A percentile compares a stretch with the other conserved stretches of the same genome.
These are phyloP conservation scores for Isoetes taiwanensis DNA, from an alignment of 75 land plant genomes.

Conservation along the genomic window DNA sequence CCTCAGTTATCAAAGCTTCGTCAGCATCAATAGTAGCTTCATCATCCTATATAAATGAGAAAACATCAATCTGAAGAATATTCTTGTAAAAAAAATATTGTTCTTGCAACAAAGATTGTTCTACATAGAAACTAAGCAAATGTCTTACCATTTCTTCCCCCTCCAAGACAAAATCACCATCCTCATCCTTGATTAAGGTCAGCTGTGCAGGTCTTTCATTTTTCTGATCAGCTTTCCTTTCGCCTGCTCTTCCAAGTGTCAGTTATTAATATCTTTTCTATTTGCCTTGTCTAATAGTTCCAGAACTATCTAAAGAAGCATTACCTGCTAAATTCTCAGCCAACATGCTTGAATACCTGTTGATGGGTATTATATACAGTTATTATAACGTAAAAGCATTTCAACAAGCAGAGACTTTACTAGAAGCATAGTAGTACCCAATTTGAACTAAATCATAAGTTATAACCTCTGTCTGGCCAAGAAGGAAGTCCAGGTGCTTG, in stretches of 20 bases:
- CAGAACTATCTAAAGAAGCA: too few relatives aligned
- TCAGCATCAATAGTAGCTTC: conserved; percentile 83
- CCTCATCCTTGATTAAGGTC: not conserved
- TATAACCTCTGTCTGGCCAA: conserved; percentile 78
- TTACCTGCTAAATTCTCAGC: conserved; percentile 77
- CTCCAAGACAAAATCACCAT: conserved; percentile 14
- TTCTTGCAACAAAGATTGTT: too few relatives aligned
- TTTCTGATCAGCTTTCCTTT: not conserved
- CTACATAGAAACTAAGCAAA: too few relatives aligned
- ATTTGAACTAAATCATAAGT: not conserved
- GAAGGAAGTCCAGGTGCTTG: conserved; percentile 91
- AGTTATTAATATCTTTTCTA: too few relatives aligned
- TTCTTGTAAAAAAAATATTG: too few relatives aligned
- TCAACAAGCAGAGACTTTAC: not conserved
- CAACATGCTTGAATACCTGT: conserved; percentile 95
- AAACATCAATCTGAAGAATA: too few relatives aligned
- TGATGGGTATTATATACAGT: too few relatives aligned
- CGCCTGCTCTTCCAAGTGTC: too few relatives aligned
- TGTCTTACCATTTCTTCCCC: conserved; percentile 19
- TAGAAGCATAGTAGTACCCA: not conserved
- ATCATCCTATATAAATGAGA: too few relatives aligned
- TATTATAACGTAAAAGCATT: too few relatives aligned
- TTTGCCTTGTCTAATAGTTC: too few relatives aligned
- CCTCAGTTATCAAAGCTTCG: conserved; percentile 88
- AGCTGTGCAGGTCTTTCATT: not conserved